Percentiles rank a stretch among this genome's conserved stretches.
Conservation (phyloP, 2,329 filamentous ascomycete species). For the Botryotinia narcissicola region DNA sequence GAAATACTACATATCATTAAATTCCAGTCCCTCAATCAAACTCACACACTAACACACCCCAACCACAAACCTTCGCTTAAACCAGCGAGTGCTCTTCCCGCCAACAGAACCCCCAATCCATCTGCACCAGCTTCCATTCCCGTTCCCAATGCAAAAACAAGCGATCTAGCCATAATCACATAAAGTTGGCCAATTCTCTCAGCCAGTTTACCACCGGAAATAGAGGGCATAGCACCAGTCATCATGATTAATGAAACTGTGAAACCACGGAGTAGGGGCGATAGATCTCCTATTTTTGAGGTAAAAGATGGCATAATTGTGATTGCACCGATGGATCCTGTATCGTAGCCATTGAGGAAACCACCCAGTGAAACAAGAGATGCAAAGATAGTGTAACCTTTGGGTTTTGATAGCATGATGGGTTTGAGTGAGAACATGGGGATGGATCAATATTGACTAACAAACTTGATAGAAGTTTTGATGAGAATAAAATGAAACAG, state of each 20-base stretch:
- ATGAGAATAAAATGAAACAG: background rate
- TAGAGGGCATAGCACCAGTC: slow-evolving; percentile 53
- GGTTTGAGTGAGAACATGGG: background rate
- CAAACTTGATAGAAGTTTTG: background rate
- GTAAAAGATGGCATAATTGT: slow-evolving; percentile 48
- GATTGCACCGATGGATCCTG: slow-evolving; percentile 49
- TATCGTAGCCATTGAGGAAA: slow-evolving; percentile 39
- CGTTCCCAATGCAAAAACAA: background rate
- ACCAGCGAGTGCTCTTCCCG: slow-evolving; percentile 39
- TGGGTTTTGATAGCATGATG: background rate
- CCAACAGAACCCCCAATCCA: slow-evolving; percentile 50
- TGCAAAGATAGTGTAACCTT: slow-evolving; percentile 42
- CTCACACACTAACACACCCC: slow-evolving; percentile 48
- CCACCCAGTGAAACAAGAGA: slow-evolving; percentile 17
- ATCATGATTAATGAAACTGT: slow-evolving; percentile 57
- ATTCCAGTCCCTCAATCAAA: background rate
- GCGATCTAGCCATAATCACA: background rate
- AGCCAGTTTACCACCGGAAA: slow-evolving; percentile 53
- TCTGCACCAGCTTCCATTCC: slow-evolving; percentile 38
- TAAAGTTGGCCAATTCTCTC: slow-evolving; percentile 42
- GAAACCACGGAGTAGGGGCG: slow-evolving; percentile 52
- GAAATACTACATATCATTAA: background rate
- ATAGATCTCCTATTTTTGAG: slow-evolving; percentile 46
- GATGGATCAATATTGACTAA: background rate
- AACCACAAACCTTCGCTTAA: slow-evolving; percentile 56